Evolutionary conservation across 352 stramenopile genomes (phyloP), one percentile per base, ranked within the genome.

Genomic region (Aphanomyces astaci): DNA sequence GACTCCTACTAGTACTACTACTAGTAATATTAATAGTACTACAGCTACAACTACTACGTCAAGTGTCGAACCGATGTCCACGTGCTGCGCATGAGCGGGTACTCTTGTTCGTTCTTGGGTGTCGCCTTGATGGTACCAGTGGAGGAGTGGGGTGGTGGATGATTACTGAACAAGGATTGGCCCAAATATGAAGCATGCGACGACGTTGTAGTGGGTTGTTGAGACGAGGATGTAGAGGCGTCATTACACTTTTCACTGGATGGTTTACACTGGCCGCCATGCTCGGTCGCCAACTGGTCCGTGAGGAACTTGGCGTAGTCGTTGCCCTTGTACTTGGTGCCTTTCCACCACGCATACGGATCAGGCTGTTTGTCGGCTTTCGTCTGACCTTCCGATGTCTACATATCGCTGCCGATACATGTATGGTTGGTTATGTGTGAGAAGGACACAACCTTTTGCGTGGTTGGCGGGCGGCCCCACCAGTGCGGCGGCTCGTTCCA

Each of bases 311-410:
- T 68, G 24, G 62, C 62, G 24, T 60, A 93, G 70, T 93, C 75
- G 27, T 75, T 82, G 55, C 82, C 81, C 75, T 91, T 93, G 78
- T 92, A 92, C 33, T 72, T 80, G 22, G 76, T 72, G 0, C 78
- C 68, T 32, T 84, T 88, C 84, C 84, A 93, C 84, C 84, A 93
- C 0, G 66, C 39, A 17, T 85, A 72, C 13, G 73, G 73, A 28
- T 72, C 78, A 2, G 63, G 25, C 55, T 76, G 73, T 25, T 76
- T 59, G 17, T 74, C n/a, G n/a, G n/a, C 72, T 24, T 78, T 78
- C 33, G 73, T 74, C 15, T 43, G 17, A 11, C 30, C 46, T 48
- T 36, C 32, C 11, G 25, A 65, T 53, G 24, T 28, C 56, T 7
- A 30, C 11, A 25, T 25, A 28, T 31, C 40, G 22, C 0, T 36